phyloP scores from a whole-genome alignment of 2,329 filamentous ascomycete species.

The Colletotrichum orbiculare region DNA sequence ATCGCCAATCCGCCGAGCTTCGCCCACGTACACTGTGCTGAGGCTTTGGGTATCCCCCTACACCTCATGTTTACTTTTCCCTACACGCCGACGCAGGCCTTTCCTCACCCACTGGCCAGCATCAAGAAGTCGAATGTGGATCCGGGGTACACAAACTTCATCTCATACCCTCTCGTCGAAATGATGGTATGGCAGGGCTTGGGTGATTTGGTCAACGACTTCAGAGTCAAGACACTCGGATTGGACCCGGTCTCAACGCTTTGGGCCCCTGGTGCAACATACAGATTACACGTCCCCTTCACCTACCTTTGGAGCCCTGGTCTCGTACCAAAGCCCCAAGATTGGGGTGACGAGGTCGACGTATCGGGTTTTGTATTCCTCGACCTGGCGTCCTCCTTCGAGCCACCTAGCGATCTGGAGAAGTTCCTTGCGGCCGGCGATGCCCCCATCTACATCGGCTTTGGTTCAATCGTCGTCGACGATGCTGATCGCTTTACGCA shows the following conservation, averaged over 20 bases:
- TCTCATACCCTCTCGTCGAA: constrained; percentile 83
- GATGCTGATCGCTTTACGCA: constrained; percentile 75
- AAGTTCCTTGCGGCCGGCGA: constrained; percentile 68
- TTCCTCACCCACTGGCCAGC: constrained; percentile 82
- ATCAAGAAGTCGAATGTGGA: constrained; percentile 80
- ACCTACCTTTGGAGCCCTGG: constrained; percentile 79
- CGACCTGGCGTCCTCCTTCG: constrained; percentile 71
- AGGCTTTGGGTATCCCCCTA: constrained; percentile 80
- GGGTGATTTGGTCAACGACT: constrained; percentile 81
- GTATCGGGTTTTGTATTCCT: constrained; percentile 84
- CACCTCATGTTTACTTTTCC: constrained; percentile 93
- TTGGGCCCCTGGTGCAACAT: constrained; percentile 80
- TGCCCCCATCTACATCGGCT: constrained; percentile 78
- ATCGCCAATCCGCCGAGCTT: constrained; percentile 87
- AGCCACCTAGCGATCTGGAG: constrained; percentile 65
- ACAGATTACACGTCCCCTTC: constrained; percentile 78
- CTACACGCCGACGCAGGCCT: constrained; percentile 79
- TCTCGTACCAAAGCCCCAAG: constrained; percentile 73
- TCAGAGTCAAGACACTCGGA: constrained; percentile 74
- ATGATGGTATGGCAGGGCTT: constrained; percentile 93
- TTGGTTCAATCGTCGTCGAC: constrained; percentile 81
- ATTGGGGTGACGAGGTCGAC: constrained; percentile 77
- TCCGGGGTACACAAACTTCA: constrained; percentile 80
- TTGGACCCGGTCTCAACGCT: constrained; percentile 80
- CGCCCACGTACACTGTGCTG: constrained; percentile 82